These are phyloP conservation scores for Epichloe coenophiala DNA, from an alignment of 2,329 filamentous ascomycete genomes.

Conservation along the genomic window DNA sequence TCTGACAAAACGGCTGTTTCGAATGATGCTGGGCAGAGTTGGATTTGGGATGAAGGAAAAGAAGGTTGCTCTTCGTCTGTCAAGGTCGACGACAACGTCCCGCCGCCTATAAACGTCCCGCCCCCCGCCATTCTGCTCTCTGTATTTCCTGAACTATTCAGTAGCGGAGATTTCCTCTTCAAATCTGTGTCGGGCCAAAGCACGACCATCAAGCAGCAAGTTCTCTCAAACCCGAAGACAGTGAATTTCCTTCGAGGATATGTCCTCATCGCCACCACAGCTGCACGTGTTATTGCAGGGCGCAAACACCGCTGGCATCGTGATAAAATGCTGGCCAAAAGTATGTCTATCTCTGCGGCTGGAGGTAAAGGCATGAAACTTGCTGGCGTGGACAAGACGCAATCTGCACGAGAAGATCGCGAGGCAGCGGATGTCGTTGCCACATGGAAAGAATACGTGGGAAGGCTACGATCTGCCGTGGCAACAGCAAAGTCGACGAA, in stretches of 20 bases:
- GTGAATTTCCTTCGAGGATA: constrained; percentile 52
- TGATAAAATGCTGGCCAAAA: constrained; percentile 70
- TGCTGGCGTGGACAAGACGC: constrained; percentile 68
- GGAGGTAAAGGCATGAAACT: constrained; percentile 85
- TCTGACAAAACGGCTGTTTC: constrained; percentile 8
- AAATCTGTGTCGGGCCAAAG: constrained; percentile 47
- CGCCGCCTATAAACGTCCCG: constrained; percentile 74
- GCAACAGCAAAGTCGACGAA: constrained; percentile 45
- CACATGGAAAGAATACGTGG: constrained; percentile 63
- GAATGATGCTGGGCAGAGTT: constrained; percentile 17
- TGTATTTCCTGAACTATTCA: constrained; percentile 59
- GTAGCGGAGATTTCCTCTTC: constrained; percentile 52
- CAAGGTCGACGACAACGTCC: constrained; percentile 18
- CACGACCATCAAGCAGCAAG: constrained; percentile 43
- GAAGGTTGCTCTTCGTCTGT: constrained; percentile 13
- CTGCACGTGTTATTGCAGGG: constrained; percentile 71
- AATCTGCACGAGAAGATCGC: constrained; percentile 70
- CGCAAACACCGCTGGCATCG: constrained; percentile 83
- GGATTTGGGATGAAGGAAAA: constrained; percentile 38
- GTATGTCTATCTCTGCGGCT: constrained; percentile 73
- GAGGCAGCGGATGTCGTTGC: constrained; percentile 67
- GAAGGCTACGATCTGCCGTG: constrained; percentile 60
- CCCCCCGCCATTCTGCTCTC: constrained; percentile 75
- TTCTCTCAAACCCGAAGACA: constrained; percentile 49
- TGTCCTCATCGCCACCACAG: constrained; percentile 49